These are phyloP conservation scores for Forsythia viridissima DNA, from an alignment of 257 asterid species.

Conservation along the genomic window DNA sequence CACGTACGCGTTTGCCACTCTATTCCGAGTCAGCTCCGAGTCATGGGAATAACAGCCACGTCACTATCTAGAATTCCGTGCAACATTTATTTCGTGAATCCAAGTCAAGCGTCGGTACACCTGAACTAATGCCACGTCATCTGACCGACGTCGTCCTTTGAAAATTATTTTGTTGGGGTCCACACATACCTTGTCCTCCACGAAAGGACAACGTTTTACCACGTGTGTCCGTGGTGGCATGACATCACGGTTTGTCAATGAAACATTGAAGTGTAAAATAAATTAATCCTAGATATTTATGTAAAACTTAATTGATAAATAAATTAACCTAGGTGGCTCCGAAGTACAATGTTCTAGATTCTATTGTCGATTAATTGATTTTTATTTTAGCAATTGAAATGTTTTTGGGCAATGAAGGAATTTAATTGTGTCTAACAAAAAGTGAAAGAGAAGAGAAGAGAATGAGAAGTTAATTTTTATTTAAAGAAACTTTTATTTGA, in stretches of 20 bases:
- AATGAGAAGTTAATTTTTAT: too few relatives aligned
- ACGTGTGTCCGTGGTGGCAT: conserved; percentile 17
- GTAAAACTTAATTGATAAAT: too few relatives aligned
- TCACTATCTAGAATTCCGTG: background rate
- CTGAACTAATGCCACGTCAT: conserved; percentile 2
- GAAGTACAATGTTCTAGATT: too few relatives aligned
- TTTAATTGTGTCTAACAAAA: too few relatives aligned
- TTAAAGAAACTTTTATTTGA: too few relatives aligned
- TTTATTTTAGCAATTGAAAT: too few relatives aligned
- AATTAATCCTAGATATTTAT: too few relatives aligned
- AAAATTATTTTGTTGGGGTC: background rate
- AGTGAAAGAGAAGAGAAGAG: too few relatives aligned
- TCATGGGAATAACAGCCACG: background rate
- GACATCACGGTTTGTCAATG: background rate
- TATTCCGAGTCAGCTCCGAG: conserved; percentile 15
- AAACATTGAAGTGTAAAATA: too few relatives aligned
- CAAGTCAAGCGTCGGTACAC: background rate
- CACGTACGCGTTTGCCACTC: background rate
- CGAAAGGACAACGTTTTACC: background rate
- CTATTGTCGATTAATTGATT: too few relatives aligned
- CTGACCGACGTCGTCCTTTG: background rate
- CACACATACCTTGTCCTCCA: conserved; percentile 3
- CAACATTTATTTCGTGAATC: background rate
- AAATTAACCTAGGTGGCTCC: too few relatives aligned
- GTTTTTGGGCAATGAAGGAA: too few relatives aligned